Conservation (phyloP, 116 monocot species). For the Cymodocea nodosa region DNA sequence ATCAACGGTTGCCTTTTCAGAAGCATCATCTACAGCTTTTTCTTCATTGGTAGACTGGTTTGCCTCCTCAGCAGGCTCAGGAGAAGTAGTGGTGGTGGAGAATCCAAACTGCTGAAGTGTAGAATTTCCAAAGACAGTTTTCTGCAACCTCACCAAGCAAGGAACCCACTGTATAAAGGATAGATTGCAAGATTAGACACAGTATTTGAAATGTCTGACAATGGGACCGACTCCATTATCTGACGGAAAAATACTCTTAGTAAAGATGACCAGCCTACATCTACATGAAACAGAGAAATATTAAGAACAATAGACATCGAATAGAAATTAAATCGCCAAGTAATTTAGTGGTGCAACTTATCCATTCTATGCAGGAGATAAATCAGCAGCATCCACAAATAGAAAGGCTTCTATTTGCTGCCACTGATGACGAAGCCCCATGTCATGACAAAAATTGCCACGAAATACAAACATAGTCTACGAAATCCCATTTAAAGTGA, state of each 20-base stretch:
- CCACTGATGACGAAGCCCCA: no score
- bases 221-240: not conserved
- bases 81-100: constrained; percentile 50
- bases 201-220: not conserved
- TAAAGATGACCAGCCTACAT: not conserved
- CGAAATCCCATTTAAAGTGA: no score
- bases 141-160: constrained; percentile 9
- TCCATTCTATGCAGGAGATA: no score
- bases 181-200: not conserved
- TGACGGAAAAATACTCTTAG: not conserved
- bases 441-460: no score
- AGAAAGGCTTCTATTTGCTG: no score
- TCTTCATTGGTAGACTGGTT: constrained; percentile 8
- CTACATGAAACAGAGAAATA: no score
- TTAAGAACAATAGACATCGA: no score
- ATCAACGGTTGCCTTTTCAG: constrained; percentile 1
- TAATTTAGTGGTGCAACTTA: no score
- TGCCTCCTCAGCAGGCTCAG: constrained; percentile 36
- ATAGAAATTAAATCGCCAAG: no score
- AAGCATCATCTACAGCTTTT: constrained; percentile 1
- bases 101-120: constrained; percentile 37
- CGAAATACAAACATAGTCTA: no score
- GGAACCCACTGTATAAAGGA: constrained; percentile 21
- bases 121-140: constrained; percentile 14
- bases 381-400: no score